Conservation (phyloP, 257 asterid species). For the Solanum acaule region DNA sequence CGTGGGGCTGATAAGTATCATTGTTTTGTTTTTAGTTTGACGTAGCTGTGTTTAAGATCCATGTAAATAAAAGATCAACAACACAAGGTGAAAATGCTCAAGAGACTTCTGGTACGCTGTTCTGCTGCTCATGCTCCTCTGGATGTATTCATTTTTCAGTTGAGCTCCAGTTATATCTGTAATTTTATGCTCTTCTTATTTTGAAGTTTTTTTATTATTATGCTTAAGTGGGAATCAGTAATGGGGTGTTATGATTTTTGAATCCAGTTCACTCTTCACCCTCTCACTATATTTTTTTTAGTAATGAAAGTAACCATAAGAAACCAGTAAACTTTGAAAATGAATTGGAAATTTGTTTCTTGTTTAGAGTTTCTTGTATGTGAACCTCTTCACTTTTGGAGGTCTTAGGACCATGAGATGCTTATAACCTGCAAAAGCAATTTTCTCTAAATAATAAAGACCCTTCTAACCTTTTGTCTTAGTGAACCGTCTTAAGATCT, state of each 20-base stretch:
- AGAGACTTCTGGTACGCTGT: slow-evolving; percentile 37
- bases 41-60: slow-evolving; percentile 33
- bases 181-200: slow-evolving; percentile 5
- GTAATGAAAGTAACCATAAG: neutral
- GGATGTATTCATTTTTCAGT: neutral
- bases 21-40: slow-evolving; percentile 31
- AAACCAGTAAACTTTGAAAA: neutral
- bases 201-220: neutral
- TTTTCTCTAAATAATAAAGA: neutral
- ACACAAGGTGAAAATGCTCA: slow-evolving; percentile 11
- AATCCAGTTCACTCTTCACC: neutral
- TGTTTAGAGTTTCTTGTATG: neutral
- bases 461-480: neutral
- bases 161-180: neutral
- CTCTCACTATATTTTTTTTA: neutral
- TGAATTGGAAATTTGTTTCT: neutral
- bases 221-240: neutral
- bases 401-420: neutral
- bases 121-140: neutral
- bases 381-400: neutral
- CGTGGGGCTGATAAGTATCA: slow-evolving; percentile 9
- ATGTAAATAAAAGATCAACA: slow-evolving; percentile 28
- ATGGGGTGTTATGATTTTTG: neutral
- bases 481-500: neutral
- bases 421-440: neutral